These are phyloP conservation scores for Teratosphaeria nubilosa DNA, from an alignment of 2,329 filamentous ascomycete species.

Conservation along the genomic window DNA sequence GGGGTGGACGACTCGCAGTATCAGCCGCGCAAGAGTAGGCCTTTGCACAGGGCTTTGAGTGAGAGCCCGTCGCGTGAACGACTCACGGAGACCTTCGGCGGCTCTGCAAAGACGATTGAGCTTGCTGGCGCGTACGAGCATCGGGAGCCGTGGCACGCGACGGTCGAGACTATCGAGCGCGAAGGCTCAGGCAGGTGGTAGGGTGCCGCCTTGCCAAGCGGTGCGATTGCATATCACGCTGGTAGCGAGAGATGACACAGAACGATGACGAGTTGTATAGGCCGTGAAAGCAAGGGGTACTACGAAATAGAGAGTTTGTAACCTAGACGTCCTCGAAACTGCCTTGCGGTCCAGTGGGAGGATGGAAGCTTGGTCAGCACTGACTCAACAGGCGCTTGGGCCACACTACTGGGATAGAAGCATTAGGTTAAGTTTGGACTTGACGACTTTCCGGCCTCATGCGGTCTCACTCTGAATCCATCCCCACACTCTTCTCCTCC, in stretches of 20 bases:
- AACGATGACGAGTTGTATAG: not conserved
- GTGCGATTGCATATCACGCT: not conserved
- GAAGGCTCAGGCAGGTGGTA: not conserved
- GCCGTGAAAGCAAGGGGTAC: no score
- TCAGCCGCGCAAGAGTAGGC: slow-evolving; percentile 3
- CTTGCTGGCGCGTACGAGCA: slow-evolving; percentile 13
- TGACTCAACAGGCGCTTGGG: not conserved
- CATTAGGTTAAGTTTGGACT: not conserved
- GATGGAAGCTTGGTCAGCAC: not conserved
- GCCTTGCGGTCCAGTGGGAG: no score
- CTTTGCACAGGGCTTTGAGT: slow-evolving; percentile 13
- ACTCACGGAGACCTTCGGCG: slow-evolving; percentile 1
- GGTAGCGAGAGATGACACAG: not conserved
- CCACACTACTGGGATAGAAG: not conserved
- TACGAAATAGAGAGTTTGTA: no score
- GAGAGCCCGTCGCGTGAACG: slow-evolving; percentile 23
- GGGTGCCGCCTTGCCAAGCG: slow-evolving; percentile 2
- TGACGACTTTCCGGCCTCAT: not conserved
- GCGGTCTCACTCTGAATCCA: not conserved
- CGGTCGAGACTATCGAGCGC: slow-evolving; percentile 4
- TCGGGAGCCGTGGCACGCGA: slow-evolving; percentile 6
- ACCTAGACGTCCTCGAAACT: no score
- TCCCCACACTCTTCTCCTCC: no score
- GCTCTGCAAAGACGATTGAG: slow-evolving; percentile 2
- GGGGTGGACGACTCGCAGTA: not conserved